These are phyloP conservation scores for Colletotrichum phormii DNA, from an alignment of 2,329 filamentous ascomycete species.

Conservation along the genomic window DNA sequence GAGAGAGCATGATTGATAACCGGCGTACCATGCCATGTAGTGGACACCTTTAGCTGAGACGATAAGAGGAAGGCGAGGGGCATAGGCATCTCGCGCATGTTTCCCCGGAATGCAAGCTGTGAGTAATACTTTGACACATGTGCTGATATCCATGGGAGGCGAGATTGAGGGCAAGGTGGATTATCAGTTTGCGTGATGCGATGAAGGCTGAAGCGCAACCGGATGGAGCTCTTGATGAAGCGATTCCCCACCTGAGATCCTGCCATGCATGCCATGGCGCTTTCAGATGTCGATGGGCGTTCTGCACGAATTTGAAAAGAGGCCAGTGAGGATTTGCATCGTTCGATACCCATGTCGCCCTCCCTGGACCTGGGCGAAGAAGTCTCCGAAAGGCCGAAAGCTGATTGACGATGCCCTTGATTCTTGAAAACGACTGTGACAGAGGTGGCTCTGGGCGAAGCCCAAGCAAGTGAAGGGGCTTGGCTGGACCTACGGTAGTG, in stretches of 20 bases:
- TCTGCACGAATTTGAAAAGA: constrained; percentile 24
- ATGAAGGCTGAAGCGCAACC: neutral
- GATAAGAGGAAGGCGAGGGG: neutral
- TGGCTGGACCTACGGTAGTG: constrained; percentile 11
- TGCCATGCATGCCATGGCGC: constrained; percentile 13
- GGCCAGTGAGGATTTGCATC: constrained; percentile 8
- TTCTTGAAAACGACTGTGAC: neutral
- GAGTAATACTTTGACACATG: constrained; percentile 30
- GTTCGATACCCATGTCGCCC: constrained; percentile 29
- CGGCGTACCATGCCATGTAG: constrained; percentile 8
- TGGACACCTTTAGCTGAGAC: neutral
- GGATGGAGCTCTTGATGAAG: constrained; percentile 8
- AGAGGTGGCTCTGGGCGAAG: neutral
- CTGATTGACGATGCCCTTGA: neutral
- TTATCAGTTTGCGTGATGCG: neutral
- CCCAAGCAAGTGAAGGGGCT: constrained; percentile 13
- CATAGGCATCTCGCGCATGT: neutral
- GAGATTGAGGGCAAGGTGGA: neutral
- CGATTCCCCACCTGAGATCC: constrained; percentile 20
- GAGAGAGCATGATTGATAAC: neutral
- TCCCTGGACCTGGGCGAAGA: constrained; percentile 11
- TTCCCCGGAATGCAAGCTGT: constrained; percentile 31
- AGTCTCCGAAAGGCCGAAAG: constrained; percentile 12
- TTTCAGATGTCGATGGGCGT: constrained; percentile 21
- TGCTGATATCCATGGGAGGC: constrained; percentile 5